A percentile compares a stretch with the other conserved stretches of the same genome.
Conservation (phyloP, 2,329 filamentous ascomycete species). For the Aspergillus cejpii region DNA sequence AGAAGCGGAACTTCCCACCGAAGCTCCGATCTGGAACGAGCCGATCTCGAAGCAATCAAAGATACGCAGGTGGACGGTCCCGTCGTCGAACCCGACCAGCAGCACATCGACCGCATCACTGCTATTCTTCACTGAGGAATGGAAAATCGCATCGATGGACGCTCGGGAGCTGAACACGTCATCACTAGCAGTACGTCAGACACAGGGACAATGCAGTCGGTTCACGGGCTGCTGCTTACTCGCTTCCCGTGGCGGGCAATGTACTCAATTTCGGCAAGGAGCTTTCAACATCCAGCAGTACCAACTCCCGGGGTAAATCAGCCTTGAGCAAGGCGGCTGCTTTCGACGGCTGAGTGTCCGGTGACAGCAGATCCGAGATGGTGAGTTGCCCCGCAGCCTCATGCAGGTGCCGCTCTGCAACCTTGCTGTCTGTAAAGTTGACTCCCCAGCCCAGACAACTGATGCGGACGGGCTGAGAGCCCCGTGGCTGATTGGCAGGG, state of each 20-base stretch:
- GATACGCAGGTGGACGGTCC: constrained; percentile 68
- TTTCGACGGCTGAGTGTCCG: constrained; percentile 35
- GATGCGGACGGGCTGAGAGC: constrained; percentile 24
- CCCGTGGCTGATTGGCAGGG: constrained; percentile 24
- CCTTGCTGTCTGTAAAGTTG: constrained; percentile 48
- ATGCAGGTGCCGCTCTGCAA: constrained; percentile 39
- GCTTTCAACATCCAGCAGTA: constrained; percentile 67
- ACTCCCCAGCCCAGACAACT: constrained; percentile 50
- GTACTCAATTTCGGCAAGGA: constrained; percentile 70
- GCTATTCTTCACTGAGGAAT: constrained; percentile 55
- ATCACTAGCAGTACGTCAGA: constrained; percentile 33
- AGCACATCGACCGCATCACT: constrained; percentile 73
- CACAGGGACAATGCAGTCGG: not conserved
- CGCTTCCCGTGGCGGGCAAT: constrained; percentile 59
- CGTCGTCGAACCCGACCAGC: constrained; percentile 64
- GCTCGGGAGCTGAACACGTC: constrained; percentile 62
- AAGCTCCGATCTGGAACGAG: constrained; percentile 40
- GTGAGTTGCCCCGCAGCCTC: constrained; percentile 30
- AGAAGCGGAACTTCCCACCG: constrained; percentile 31
- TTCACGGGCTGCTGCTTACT: constrained; percentile 36
- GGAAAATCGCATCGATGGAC: constrained; percentile 65
- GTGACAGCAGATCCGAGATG: constrained; percentile 39
- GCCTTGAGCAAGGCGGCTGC: constrained; percentile 35
- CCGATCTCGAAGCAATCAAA: constrained; percentile 82
- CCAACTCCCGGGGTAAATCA: constrained; percentile 65